Percentiles rank a stretch among this genome's conserved stretches.
phyloP scores from a whole-genome alignment of 2,329 filamentous ascomycete genomes.

The Verruconis gallopava region DNA sequence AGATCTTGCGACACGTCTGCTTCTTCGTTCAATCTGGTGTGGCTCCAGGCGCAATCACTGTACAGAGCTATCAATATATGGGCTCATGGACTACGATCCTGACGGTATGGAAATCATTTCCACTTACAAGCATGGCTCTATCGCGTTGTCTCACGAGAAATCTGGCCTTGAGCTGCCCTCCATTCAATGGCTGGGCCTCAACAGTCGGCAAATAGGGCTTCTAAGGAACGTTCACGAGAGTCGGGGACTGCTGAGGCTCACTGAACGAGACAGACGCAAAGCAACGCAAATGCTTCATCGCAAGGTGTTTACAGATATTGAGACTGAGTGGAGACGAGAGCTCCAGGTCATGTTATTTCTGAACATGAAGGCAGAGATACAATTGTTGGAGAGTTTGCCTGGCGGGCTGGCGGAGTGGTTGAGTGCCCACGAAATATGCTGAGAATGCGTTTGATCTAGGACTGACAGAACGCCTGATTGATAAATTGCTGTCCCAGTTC shows the following conservation, averaged over 20 bases:
- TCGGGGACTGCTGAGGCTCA: constrained; percentile 39
- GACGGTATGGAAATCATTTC: constrained; percentile 61
- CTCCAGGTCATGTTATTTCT: constrained; percentile 62
- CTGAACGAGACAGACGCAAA: constrained; percentile 43
- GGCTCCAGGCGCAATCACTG: constrained; percentile 32
- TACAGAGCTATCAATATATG: constrained; percentile 39
- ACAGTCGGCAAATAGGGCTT: constrained; percentile 20
- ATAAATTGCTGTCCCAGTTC: too few relatives aligned
- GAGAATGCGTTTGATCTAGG: too few relatives aligned
- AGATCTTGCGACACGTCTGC: constrained; percentile 55
- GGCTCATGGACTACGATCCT: constrained; percentile 62
- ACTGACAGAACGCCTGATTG: too few relatives aligned
- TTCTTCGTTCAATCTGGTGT: constrained; percentile 48
- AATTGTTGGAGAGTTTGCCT: constrained; percentile 43
- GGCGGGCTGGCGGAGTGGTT: constrained; percentile 6
- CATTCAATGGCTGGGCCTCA: constrained; percentile 55
- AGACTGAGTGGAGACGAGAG: constrained; percentile 37
- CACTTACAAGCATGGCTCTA: constrained; percentile 62
- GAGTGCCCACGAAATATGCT: too few relatives aligned
- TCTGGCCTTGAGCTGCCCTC: constrained; percentile 30
- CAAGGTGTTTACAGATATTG: constrained; percentile 23
- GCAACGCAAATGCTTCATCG: constrained; percentile 41
- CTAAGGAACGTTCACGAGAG: constrained; percentile 16
- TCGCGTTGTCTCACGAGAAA: constrained; percentile 46
- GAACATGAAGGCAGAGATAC: constrained; percentile 65